Evolutionary conservation across 2,329 filamentous ascomycete species (phyloP).

Genomic region (Rutstroemia sp.): DNA sequence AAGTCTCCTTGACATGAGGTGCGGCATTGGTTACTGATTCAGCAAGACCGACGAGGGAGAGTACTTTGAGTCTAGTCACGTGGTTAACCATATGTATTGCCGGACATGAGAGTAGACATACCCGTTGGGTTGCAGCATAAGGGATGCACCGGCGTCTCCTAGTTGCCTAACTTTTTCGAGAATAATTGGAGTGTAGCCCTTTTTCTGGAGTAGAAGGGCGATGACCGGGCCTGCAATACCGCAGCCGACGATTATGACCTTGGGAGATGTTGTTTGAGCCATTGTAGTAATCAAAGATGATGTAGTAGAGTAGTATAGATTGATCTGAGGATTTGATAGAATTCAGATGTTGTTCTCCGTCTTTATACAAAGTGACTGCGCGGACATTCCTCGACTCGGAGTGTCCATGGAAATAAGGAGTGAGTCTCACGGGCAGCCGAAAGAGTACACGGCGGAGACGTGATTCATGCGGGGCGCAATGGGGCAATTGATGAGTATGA

Average conservation of each 20-base stretch:
- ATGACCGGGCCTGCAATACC: constrained; percentile 13
- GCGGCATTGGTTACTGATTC: not conserved
- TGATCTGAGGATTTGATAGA: too few relatives aligned
- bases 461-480: too few relatives aligned
- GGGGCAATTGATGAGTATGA: too few relatives aligned
- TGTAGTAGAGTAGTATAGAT: too few relatives aligned
- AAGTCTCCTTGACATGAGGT: not conserved
- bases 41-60: not conserved
- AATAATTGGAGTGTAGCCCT: constrained; percentile 12
- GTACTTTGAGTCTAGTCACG: constrained; percentile 6
- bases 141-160: constrained; percentile 6
- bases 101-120: not conserved
- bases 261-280: not conserved
- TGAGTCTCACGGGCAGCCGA: too few relatives aligned
- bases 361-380: too few relatives aligned
- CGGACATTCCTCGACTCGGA: too few relatives aligned
- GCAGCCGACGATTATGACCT: constrained; percentile 11
- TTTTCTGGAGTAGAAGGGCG: constrained; percentile 11
- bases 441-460: too few relatives aligned
- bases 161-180: constrained; percentile 9
- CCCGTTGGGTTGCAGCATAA: constrained; percentile 9
- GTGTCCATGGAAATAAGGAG: too few relatives aligned
- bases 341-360: too few relatives aligned
- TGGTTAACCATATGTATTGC: not conserved
- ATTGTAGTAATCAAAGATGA: not conserved